A percentile compares a stretch with the other conserved stretches of the same genome.
phyloP scores from a whole-genome alignment of 1,284 basidiomycete genomes.

The Ustilago nuda region DNA sequence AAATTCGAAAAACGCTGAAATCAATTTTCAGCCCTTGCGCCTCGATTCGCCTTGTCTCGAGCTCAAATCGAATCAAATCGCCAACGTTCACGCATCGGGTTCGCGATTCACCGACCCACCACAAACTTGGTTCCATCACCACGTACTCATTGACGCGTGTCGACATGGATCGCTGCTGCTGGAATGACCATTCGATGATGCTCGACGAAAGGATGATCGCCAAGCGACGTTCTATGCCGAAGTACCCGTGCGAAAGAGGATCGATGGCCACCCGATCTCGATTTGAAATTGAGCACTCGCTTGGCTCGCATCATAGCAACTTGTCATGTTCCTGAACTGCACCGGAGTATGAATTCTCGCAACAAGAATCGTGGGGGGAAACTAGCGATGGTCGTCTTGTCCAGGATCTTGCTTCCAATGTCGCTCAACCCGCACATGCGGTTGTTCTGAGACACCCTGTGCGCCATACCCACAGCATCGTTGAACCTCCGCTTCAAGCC shows the following conservation, averaged over 20 bases:
- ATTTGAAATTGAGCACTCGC: neutral
- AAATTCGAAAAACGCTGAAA: neutral
- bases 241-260: neutral
- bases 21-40: neutral
- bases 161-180: neutral
- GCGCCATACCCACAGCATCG: conserved; percentile 2
- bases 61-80: neutral
- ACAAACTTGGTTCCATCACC: neutral
- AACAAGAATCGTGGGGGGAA: conserved; percentile 1
- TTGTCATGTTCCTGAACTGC: conserved; percentile 11
- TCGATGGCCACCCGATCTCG: neutral
- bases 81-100: neutral
- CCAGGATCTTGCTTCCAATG: neutral
- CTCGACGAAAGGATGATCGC: neutral
- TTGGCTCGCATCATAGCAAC: conserved; percentile 1
- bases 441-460: conserved; percentile 2
- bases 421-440: conserved; percentile 3
- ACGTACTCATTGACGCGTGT: neutral
- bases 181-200: neutral
- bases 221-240: neutral
- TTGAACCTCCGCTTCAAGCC: conserved; percentile 1
- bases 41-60: neutral
- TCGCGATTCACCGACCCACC: neutral
- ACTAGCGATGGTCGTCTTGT: neutral
- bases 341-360: conserved; percentile 10